Evolutionary conservation across 768 basidiomycete species (phyloP), one percentile per base, ranked within the genome.

Genomic region (Calocybe gangraenosa): DNA sequence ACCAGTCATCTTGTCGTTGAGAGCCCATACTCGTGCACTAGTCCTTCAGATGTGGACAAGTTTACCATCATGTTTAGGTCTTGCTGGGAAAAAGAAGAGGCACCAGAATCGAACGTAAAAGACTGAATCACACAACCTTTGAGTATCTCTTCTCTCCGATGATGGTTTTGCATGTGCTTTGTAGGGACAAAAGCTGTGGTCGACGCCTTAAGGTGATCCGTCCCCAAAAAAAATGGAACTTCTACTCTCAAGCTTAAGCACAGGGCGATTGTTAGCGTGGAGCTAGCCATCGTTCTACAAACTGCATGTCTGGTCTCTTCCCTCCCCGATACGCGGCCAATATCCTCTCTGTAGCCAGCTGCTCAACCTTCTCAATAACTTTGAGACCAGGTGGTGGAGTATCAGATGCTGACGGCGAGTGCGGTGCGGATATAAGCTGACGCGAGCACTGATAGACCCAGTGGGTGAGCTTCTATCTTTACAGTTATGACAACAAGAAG

Each of bases 291-390:
- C 35, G 32, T 10, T 74, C 73, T 14, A 76, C 64, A 46, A 67
- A 68, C 44, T 69, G 65, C 18, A 66, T 65, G 37, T 69, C 63
- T 18, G 70, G 66, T 17, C 66, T 67, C 40, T 68, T 65, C 41
- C 69, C 63, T 20, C 73, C 75, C 42, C 74, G 68, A 58, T 90
- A 88, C 0, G 78, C 75, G 7, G 74, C 76, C 37, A 83, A 67
- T 15, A 92, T 66, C 17, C 82, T 67, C 58, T 89, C 87, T 11
- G 82, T 85, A 4, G 87, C 83, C 10, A 90, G 68, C 52, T 84
- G 81, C 51, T 87, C 84, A 23, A 92, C 67, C 15, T 75, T 59
- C 31, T 73, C 69, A 13, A 87, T 50, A 18, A 74, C 75, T 49
- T 78, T 74, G 11, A 11, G 25, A 28, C 11, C 6, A 3, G 86